Evolutionary conservation across 2,329 filamentous ascomycete species (phyloP).

Genomic region (Xylariaceae sp.): DNA sequence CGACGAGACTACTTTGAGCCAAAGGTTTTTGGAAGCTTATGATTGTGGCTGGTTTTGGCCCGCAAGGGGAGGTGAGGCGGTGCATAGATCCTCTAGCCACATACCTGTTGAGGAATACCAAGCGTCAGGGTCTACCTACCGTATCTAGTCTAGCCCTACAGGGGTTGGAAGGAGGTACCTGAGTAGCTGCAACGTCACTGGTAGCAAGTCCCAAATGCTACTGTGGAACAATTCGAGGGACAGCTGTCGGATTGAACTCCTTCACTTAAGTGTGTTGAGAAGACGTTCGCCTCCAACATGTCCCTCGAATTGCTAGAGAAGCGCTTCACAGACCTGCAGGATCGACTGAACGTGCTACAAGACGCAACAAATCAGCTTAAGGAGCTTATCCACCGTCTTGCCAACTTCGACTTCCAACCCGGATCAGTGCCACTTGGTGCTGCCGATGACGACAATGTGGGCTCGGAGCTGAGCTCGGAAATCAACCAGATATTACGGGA

Average conservation of each 20-base stretch:
- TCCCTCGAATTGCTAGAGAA: constrained; percentile 68
- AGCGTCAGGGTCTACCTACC: no score
- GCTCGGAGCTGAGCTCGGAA: constrained; percentile 78
- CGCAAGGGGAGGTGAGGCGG: constrained; percentile 2
- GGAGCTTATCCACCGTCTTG: constrained; percentile 66
- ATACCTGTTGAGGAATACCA: no score
- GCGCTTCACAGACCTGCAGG: constrained; percentile 65
- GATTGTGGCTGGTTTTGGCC: constrained; percentile 22
- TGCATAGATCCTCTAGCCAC: background rate
- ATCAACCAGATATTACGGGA: constrained; percentile 80
- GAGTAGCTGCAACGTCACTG: constrained; percentile 21
- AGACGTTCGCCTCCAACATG: constrained; percentile 44
- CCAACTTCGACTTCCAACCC: constrained; percentile 63
- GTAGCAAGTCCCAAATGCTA: constrained; percentile 10
- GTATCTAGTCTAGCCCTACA: no score
- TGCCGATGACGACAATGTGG: constrained; percentile 59
- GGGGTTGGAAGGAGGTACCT: no score
- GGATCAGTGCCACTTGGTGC: constrained; percentile 60
- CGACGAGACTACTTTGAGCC: background rate
- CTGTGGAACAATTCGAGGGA: constrained; percentile 12
- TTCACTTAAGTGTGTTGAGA: background rate
- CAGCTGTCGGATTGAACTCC: constrained; percentile 10
- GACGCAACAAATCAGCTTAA: constrained; percentile 65
- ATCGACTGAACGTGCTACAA: constrained; percentile 65
- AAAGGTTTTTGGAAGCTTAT: constrained; percentile 20